Evolutionary conservation across 495 filamentous ascomycete species (phyloP).

Genomic region (Gamarada debralockiae): DNA sequence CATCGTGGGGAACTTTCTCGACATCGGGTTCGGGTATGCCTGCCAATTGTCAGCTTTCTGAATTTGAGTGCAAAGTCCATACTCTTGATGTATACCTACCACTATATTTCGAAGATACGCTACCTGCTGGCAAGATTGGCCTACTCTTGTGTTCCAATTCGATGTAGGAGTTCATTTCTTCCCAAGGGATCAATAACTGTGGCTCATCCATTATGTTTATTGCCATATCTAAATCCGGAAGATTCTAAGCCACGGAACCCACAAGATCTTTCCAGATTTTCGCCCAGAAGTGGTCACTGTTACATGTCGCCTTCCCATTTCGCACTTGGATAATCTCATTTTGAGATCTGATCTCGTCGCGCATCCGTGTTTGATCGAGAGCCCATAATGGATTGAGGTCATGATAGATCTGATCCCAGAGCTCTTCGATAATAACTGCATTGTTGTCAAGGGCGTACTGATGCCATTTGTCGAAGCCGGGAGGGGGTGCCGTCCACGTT

Average conservation of each 20-base stretch:
- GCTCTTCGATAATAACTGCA: conserved; percentile 61
- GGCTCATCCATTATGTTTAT: conserved; percentile 68
- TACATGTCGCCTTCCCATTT: conserved; percentile 46
- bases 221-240: conserved; percentile 70
- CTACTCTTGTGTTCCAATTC: conserved; percentile 44
- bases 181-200: conserved; percentile 59
- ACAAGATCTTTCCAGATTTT: conserved; percentile 55
- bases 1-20: conserved; percentile 31
- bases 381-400: conserved; percentile 70
- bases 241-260: conserved; percentile 45
- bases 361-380: conserved; percentile 49
- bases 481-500: conserved; percentile 67
- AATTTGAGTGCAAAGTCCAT: no score
- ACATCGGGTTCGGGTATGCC: conserved; percentile 39
- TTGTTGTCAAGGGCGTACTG: conserved; percentile 53
- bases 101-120: conserved; percentile 1
- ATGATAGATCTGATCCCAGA: conserved; percentile 65
- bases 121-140: conserved; percentile 27
- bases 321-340: conserved; percentile 53
- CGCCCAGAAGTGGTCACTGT: conserved; percentile 56
- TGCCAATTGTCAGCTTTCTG: conserved; percentile 29
- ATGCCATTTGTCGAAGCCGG: conserved; percentile 66
- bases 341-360: conserved; percentile 42
- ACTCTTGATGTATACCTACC: conserved; percentile 4
- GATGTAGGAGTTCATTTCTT: conserved; percentile 54